Conservation (phyloP, 108 stramenopile genomes). For the Cyclotella baltica region DNA sequence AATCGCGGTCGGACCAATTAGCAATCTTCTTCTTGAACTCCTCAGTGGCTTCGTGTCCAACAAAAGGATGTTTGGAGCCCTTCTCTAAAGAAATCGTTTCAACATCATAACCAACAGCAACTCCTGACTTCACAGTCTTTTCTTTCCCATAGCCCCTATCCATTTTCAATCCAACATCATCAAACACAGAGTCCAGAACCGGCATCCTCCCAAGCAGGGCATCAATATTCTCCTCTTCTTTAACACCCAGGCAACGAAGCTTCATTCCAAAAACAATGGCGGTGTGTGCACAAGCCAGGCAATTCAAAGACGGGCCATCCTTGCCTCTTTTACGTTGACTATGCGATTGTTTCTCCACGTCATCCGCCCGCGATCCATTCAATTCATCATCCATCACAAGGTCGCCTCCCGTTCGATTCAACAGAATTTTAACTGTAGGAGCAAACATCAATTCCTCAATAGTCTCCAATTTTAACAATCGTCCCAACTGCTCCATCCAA, state of each 20-base stretch:
- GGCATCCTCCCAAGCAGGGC: not conserved
- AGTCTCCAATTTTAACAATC: not conserved
- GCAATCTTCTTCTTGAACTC: too few species aligned
- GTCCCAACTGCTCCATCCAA: not conserved
- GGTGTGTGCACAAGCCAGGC: not conserved
- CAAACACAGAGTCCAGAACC: too few species aligned
- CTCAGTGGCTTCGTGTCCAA: too few species aligned
- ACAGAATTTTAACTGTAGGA: not conserved
- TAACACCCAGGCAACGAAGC: not conserved
- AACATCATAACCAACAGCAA: not conserved
- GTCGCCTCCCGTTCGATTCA: too few species aligned
- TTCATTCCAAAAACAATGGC: not conserved
- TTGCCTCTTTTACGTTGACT: not conserved
- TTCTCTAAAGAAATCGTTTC: not conserved
- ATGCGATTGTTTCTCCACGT: too few species aligned
- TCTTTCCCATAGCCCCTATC: too few species aligned
- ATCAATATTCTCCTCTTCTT: not conserved
- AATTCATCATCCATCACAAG: not conserved
- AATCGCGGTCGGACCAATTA: too few species aligned
- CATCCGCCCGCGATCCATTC: not conserved
- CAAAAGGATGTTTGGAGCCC: too few species aligned
- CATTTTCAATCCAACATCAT: too few species aligned
- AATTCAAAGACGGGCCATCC: not conserved
- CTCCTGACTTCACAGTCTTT: not conserved
- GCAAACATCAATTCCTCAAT: too few species aligned